Evolutionary conservation across 2,329 filamentous ascomycete species (phyloP), one percentile per base, ranked within the genome.

Genomic region (Botryotinia globosa): DNA sequence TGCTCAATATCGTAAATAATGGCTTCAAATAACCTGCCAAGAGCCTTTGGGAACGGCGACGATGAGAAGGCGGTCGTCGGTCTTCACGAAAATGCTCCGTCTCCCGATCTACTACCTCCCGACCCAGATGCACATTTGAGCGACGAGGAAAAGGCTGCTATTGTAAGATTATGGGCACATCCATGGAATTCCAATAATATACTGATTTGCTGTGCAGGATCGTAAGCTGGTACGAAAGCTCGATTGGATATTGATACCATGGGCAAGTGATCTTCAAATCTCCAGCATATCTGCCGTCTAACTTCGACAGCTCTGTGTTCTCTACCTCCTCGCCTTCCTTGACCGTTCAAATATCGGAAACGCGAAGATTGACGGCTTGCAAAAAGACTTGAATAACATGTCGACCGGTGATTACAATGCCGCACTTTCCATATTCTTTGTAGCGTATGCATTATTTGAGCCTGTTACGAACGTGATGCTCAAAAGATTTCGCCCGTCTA

Each of bases 331-430:
- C 69, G 91, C 90, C 74, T 94, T 94, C 80, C 85, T 94, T 61
- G 89, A 91, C 79, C 86, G 91, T 22, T 94, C 93, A 39, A 95
- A 96, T 78, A 94, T 96, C 73, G 92, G 92, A 62, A 96, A 86
- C 82, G 93, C 88, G 54, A 90, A 89, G 76, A 87, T 90, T 73
- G 87, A 86, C 37, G 85, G 86, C 1, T 77, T 94, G 37, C 94
- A 78, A 59, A 82, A 42, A 18, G 89, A 92, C 73, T 83, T 96
- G 25, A 71, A 78, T 10, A 76, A 86, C 45, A 88, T 95, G 84
- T 86, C 85, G 0, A 85, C 87, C 3, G 82, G 85, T 9, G 85
- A 92, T 79, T 97, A 94, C 83, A 94, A 94, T 80, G 85, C 87
- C 34, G 88, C 90, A 0, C 85, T 97, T 12, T 93, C 92, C 48